phyloP scores from a whole-genome alignment of 805 yeast species.

The Martiniozyma abietophila region DNA sequence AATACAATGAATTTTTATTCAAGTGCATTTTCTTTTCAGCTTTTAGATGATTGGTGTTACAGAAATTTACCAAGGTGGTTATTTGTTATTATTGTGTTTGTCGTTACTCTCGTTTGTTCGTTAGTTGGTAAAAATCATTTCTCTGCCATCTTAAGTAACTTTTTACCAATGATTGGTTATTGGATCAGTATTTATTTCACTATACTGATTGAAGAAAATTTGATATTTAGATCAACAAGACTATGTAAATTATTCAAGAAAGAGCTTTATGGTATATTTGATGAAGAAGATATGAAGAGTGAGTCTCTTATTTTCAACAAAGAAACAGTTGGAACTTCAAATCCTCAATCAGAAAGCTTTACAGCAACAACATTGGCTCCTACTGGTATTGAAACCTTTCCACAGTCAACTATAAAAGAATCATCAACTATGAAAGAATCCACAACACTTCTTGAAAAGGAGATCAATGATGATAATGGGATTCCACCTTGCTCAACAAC shows the following conservation, averaged over 20 bases:
- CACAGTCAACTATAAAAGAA: no score
- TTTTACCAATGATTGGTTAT: slow-evolving; percentile 85
- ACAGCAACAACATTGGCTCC: no score
- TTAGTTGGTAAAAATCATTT: slow-evolving; percentile 69
- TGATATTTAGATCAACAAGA: slow-evolving; percentile 50
- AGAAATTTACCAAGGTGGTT: slow-evolving; percentile 70
- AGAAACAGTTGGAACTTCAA: no score
- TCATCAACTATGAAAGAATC: no score
- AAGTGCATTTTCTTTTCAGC: slow-evolving; percentile 67
- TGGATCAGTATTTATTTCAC: slow-evolving; percentile 80
- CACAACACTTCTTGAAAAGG: no score
- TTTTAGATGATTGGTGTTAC: slow-evolving; percentile 39
- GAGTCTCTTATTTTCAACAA: no score
- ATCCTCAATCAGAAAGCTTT: no score
- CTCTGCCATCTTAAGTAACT: slow-evolving; percentile 64
- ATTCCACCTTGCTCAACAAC: slow-evolving; percentile 17
- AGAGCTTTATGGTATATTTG: slow-evolving; percentile 27
- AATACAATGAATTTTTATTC: slow-evolving; percentile 76
- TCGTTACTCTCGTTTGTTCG: slow-evolving; percentile 58
- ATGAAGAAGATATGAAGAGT: neutral
- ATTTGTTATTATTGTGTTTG: slow-evolving; percentile 57
- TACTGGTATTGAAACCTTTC: no score
- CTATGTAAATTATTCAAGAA: slow-evolving; percentile 31
- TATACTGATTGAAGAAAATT: slow-evolving; percentile 63
- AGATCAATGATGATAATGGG: no score